Evolutionary conservation across 345 rosid genomes (phyloP), one percentile per base, ranked within the genome.

Genomic region (Durio zibethinus): DNA sequence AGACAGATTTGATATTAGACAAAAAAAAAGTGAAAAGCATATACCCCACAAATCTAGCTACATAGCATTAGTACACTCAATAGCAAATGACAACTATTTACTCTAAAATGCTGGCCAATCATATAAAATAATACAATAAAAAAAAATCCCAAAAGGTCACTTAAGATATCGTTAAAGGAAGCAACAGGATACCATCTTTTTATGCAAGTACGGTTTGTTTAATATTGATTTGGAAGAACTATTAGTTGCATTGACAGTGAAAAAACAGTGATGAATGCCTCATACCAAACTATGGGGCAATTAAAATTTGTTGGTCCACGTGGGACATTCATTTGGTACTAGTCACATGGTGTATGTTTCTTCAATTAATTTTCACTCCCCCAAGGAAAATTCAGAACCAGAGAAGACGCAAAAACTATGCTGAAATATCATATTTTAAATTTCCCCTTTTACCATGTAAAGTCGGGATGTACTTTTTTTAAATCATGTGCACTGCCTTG

Each of bases 251-350:
- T 35, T 67, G 75, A 60, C 18, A 38, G 61, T 57, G 53, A 57
- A 48, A 75, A 68, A 21, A 38, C 53, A 52, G 40, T 11, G 11
- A 20, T 15, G 72, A 66, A 45, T 54, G 10, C 47, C 50, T 57
- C 69, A 40, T 14, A 56, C 48, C 31, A 18, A 53, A 12, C 38
- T 11, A 64, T 9, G 14, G 10, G 57, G 29, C 56, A 71, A 78
- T 78, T 59, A 75, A 79, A 29, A 38, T 70, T 27, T 9, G 25
- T 35, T 36, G 77, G 77, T 67, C 78, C 82, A 72, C 73, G 6
- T 2, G 45, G 77, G 65, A 16, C 63, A 47, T 54, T 57, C 29
- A 23, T 27, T 38, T 70, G 73, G 77, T 47, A 63, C 72, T 7
- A 50, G 50, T 79, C 82, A 79, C 77, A 64, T 57, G 77, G 59